Conservation (phyloP, 441 rosid genomes). For the Dalechampia spathulata region DNA sequence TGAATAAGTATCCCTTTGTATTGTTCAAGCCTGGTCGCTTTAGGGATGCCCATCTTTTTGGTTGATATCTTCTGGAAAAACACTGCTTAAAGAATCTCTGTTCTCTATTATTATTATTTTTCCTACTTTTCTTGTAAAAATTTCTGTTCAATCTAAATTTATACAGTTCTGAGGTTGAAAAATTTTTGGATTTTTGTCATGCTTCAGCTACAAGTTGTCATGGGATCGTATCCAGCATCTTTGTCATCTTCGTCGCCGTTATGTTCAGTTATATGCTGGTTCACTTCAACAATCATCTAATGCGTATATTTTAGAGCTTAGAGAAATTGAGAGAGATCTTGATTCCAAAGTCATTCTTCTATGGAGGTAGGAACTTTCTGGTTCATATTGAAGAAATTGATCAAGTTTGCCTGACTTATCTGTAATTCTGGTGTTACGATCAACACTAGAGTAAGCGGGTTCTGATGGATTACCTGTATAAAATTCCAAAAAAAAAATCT, state of each 20-base stretch:
- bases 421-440: background rate
- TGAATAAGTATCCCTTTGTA: background rate
- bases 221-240: constrained; percentile 83
- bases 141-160: background rate
- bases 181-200: background rate
- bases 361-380: constrained; percentile 64
- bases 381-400: background rate
- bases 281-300: constrained; percentile 65
- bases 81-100: background rate
- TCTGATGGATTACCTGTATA: background rate
- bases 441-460: background rate
- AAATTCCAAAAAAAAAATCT: too few relatives aligned
- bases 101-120: background rate
- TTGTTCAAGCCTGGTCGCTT: background rate
- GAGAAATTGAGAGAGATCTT: constrained; percentile 90
- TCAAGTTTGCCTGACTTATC: too few relatives aligned
- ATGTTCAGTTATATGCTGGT: constrained; percentile 81
- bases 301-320: constrained; percentile 46
- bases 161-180: constrained; percentile 2
- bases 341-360: constrained; percentile 91
- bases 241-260: constrained; percentile 82
- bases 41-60: background rate
- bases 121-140: background rate
- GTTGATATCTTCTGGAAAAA: background rate
- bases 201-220: constrained; percentile 70